Base-by-base conservation (phyloP, 192 early-diverging fungal species). In the Gamsiella multidivaricata region DNA sequence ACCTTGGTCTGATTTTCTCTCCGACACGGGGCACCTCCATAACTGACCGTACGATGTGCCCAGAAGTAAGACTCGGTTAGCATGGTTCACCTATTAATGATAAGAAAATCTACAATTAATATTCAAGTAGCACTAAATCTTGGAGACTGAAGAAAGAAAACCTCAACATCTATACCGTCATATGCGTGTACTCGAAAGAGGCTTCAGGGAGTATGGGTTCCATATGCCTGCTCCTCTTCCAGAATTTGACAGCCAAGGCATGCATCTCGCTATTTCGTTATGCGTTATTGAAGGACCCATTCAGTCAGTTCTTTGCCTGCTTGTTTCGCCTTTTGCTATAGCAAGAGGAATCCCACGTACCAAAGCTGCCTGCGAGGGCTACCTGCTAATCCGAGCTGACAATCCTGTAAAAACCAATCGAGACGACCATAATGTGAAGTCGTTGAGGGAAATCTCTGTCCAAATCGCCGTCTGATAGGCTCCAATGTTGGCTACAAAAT, bases 351-450 rank as follows among this genome's bases (percentile, higher is more conserved):
- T 26, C 23, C 54, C 41, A 15, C 42, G 4, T 69, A 78, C 74
- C 65, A 78, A 29, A 78, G 46, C 18, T 64, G 65, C 17, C 65
- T 29, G 17, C 60, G 59, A 3, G 65, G 65, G 17, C 46, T 49
- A 29, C 71, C 63, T 23, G 61, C 59, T 26, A 42, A 37, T 12
- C 74, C 74, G n/a, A 78, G 53, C 28, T 56, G 49, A 20, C 42
- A 52, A 32, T 69, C 65, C 25, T 46, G 42, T 12, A 78, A 34
- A 5, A 69, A 54, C 55, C 60, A 64, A 39, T 59, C 37, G 26
- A 78, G 22, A 15, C 54, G 33, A 20, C 72, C 56, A 49, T 76
- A 68, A 1, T 53, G 41, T 5, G 39, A 37, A 1, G 49, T 32
- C 10, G 57, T 14, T 0, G 59, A 55, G 3, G 57, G 39, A 33